Percentiles rank a stretch among this genome's conserved stretches.
Evolutionary conservation across 2,329 filamentous ascomycete genomes (phyloP).

Genomic region (Penicillium sp.): DNA sequence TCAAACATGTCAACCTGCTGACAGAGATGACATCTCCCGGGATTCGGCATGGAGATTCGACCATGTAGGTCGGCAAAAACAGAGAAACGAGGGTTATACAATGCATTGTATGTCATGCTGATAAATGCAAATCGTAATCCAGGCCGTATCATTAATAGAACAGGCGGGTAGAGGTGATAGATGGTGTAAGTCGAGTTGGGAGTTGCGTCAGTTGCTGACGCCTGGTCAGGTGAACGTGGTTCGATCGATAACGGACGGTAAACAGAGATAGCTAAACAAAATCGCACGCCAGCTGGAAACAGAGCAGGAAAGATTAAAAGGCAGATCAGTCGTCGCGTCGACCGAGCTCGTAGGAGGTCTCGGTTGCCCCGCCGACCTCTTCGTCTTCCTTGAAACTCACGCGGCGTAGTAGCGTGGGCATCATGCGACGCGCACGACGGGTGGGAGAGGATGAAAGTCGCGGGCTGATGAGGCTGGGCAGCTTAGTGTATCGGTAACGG

Average conservation of each 20-base stretch:
- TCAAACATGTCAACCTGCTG: not conserved
- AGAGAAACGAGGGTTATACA: slow-evolving; percentile 24
- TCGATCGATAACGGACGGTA: not conserved
- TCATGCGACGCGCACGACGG: slow-evolving; percentile 35
- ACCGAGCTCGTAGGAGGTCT: slow-evolving; percentile 44
- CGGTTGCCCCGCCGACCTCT: slow-evolving; percentile 34
- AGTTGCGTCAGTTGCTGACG: not conserved
- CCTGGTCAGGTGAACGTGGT: not conserved
- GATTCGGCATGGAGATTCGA: not conserved
- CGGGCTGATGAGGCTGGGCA: slow-evolving; percentile 30
- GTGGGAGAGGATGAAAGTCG: slow-evolving; percentile 36
- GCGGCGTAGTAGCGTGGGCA: slow-evolving; percentile 41
- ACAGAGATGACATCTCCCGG: not conserved
- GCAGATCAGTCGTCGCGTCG: slow-evolving; percentile 34
- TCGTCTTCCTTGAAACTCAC: slow-evolving; percentile 47
- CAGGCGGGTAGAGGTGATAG: slow-evolving; percentile 9
- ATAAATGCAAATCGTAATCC: slow-evolving; percentile 32
- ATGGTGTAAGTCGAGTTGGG: not conserved
- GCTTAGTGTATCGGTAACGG: slow-evolving; percentile 42
- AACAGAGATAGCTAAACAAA: not conserved
- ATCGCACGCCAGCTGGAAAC: not conserved
- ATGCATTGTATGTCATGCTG: slow-evolving; percentile 19
- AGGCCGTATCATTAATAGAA: slow-evolving; percentile 26
- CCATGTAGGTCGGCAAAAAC: slow-evolving; percentile 2
- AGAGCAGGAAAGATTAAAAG: not conserved